Evolutionary conservation across 148 eudicot species (phyloP).

Genomic region (Arctostaphylos glauca): DNA sequence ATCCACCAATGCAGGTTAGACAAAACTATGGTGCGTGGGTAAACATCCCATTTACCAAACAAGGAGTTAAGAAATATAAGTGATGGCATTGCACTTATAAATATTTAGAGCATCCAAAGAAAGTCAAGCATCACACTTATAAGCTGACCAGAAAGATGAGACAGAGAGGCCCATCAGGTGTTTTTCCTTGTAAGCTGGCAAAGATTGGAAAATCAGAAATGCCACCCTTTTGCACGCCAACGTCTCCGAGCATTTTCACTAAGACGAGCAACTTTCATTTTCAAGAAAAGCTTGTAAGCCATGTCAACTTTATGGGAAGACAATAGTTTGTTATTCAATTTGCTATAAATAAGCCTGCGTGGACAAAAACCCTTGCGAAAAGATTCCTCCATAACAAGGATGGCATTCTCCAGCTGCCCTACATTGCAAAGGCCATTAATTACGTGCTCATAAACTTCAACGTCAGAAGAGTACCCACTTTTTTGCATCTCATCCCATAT

Average conservation of each 20-base stretch:
- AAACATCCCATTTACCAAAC: too few species aligned
- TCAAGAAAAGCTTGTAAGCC: conserved; percentile 74
- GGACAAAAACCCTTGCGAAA: conserved; percentile 80
- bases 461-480: conserved; percentile 63
- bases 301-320: conserved; percentile 57
- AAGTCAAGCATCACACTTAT: neutral
- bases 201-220: conserved; percentile 37
- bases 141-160: neutral
- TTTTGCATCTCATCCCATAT: conserved; percentile 89
- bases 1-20: too few species aligned
- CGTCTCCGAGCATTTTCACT: conserved; percentile 62
- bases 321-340: conserved; percentile 64
- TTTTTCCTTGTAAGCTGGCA: neutral
- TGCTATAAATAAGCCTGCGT: conserved; percentile 64
- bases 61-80: neutral
- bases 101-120: neutral
- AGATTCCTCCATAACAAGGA: conserved; percentile 73
- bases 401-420: conserved; percentile 89
- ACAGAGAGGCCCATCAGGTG: neutral
- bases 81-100: neutral
- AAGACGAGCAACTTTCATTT: conserved; percentile 62
- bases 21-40: too few species aligned
- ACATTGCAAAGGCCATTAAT: conserved; percentile 81
- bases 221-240: conserved; percentile 95
- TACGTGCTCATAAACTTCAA: conserved; percentile 72